Conservation (phyloP, 805 yeast species). For the Candida peoriensis region DNA sequence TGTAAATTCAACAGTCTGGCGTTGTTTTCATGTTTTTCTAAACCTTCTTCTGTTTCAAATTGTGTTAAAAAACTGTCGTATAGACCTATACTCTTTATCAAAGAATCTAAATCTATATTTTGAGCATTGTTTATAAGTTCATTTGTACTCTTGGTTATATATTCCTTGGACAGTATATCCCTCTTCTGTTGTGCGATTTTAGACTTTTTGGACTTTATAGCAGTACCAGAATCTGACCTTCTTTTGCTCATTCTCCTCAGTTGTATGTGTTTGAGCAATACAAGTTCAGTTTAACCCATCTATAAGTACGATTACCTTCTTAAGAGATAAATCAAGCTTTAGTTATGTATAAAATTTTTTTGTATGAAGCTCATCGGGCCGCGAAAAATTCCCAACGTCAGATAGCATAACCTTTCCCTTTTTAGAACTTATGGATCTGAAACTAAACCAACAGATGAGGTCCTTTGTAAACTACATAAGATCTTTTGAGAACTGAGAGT, state of each 20-base stretch:
- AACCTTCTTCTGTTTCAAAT: conserved; percentile 14
- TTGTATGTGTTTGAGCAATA: too few relatives aligned
- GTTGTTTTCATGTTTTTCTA: conserved; percentile 14
- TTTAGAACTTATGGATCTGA: too few relatives aligned
- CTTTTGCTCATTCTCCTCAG: conserved; percentile 19
- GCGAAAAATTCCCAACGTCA: too few relatives aligned
- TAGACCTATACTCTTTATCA: conserved; percentile 9
- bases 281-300: too few relatives aligned
- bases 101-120: conserved; percentile 4
- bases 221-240: conserved; percentile 1
- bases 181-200: conserved; percentile 1
- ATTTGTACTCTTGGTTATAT: conserved; percentile 9
- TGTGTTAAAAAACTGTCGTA: conserved; percentile 20
- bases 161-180: conserved; percentile 10
- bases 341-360: too few relatives aligned
- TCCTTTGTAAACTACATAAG: too few relatives aligned
- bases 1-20: conserved; percentile 19
- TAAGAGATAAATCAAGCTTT: too few relatives aligned
- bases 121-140: conserved; percentile 8
- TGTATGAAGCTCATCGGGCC: too few relatives aligned
- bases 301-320: too few relatives aligned
- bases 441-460: too few relatives aligned
- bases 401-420: too few relatives aligned
- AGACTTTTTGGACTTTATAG: conserved; percentile 5
- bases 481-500: too few relatives aligned